These are phyloP conservation scores for Paraurostyla sp. DNA, from an alignment of 73 alveolate species.

Conservation along the genomic window DNA sequence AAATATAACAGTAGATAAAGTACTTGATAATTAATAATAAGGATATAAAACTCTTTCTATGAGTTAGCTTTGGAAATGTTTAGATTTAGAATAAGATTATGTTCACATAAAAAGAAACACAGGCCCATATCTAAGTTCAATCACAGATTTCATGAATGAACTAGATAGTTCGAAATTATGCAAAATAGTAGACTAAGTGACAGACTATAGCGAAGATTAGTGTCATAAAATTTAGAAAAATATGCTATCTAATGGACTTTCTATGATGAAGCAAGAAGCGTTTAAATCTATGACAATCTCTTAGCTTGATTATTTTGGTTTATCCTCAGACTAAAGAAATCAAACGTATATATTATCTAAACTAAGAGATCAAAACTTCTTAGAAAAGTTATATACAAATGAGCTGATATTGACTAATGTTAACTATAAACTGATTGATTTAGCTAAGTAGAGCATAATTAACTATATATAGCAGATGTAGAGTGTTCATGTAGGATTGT, in stretches of 20 bases:
- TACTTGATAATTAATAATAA: not conserved
- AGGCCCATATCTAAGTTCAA: not conserved
- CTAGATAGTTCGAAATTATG: not conserved
- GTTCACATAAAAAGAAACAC: not conserved
- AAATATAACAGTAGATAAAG: not conserved
- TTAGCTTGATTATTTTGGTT: not conserved
- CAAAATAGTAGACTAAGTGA: not conserved
- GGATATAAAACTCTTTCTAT: conserved; percentile 20
- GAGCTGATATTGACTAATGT: not conserved
- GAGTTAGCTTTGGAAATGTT: conserved; percentile 34
- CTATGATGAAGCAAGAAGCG: not conserved
- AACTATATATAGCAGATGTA: not conserved
- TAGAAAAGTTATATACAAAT: conserved; percentile 3
- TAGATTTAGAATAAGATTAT: conserved; percentile 15
- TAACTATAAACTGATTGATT: not conserved
- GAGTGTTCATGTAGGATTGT: not conserved
- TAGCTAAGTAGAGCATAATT: not conserved
- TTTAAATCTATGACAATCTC: not conserved
- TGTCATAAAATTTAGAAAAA: not conserved
- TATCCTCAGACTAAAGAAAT: not conserved
- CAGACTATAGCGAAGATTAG: not conserved
- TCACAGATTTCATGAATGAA: not conserved
- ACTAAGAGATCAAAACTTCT: not conserved
- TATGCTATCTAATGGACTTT: conserved; percentile 4
- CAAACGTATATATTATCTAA: not conserved